These are phyloP conservation scores for Boletus holoroseus DNA, from an alignment of 1,284 basidiomycete genomes.

Conservation along the genomic window DNA sequence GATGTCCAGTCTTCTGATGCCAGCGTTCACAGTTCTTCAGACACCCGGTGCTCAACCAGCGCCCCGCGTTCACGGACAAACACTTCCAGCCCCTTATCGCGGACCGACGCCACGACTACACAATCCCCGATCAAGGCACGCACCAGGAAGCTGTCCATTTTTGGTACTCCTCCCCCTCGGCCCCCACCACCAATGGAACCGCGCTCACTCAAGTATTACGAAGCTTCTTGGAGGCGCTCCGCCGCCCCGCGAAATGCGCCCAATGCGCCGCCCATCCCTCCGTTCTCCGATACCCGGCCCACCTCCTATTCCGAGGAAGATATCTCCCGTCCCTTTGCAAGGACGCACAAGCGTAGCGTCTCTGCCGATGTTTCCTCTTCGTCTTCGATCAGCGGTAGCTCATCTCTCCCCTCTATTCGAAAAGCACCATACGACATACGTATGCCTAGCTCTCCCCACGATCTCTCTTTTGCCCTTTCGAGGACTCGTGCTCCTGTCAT, in stretches of 20 bases:
- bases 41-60: constrained; percentile 3
- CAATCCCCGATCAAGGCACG: constrained; percentile 15
- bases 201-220: constrained; percentile 47
- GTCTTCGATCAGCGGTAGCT: constrained; percentile 38
- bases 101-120: constrained; percentile 5
- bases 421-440: constrained; percentile 12
- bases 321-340: constrained; percentile 30
- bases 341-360: constrained; percentile 37
- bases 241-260: constrained; percentile 3
- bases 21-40: constrained; percentile 2
- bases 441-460: constrained; percentile 46
- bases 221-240: constrained; percentile 48
- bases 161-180: constrained; percentile 7
- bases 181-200: constrained; percentile 51
- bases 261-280: constrained; percentile 5
- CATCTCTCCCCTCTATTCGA: constrained; percentile 27
- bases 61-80: constrained; percentile 41
- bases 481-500: constrained; percentile 65
- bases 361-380: constrained; percentile 43
- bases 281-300: constrained; percentile 16
- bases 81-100: constrained; percentile 23
- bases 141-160: constrained; percentile 25
- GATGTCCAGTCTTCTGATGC: constrained; percentile 11
- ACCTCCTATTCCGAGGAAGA: constrained; percentile 38
- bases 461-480: constrained; percentile 54